A percentile compares a stretch with the other conserved stretches of the same genome.
Conservation (phyloP, 352 stramenopile genomes). For the Pythium diclinum region DNA sequence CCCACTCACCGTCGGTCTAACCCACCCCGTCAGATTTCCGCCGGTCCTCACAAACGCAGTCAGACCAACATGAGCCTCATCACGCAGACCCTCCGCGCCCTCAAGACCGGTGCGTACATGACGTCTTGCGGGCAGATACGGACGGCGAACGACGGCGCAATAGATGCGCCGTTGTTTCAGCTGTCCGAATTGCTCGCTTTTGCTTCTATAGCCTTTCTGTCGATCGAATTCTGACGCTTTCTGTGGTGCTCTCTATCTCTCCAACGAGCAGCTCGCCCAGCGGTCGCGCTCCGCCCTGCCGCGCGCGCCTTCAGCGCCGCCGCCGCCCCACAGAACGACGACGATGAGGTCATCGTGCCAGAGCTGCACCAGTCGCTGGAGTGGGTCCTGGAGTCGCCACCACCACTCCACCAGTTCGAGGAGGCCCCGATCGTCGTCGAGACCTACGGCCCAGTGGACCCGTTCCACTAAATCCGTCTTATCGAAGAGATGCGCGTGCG, state of each 20-base stretch:
- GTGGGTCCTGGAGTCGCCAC: slow-evolving; percentile 80
- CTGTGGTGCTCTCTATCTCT: neutral
- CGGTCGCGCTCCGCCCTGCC: slow-evolving; percentile 44
- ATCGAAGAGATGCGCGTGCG: slow-evolving; percentile 4
- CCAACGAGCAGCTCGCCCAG: slow-evolving; percentile 41
- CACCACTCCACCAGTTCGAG: slow-evolving; percentile 88
- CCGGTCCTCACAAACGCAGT: slow-evolving; percentile 27
- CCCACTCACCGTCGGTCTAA: slow-evolving; percentile 17
- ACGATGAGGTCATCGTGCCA: slow-evolving; percentile 79
- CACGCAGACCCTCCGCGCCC: slow-evolving; percentile 70
- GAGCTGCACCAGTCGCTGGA: slow-evolving; percentile 82
- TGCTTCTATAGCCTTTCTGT: neutral
- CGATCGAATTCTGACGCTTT: slow-evolving; percentile 16
- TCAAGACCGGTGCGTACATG: slow-evolving; percentile 67
- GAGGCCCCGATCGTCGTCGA: slow-evolving; percentile 87
- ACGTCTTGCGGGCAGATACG: neutral
- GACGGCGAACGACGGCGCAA: neutral
- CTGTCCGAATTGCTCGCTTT: neutral
- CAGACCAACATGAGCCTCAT: slow-evolving; percentile 70
- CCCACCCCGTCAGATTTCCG: slow-evolving; percentile 37
- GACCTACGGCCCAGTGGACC: slow-evolving; percentile 83
- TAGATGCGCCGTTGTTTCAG: neutral
- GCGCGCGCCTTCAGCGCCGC: slow-evolving; percentile 59
- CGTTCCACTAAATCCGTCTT: slow-evolving; percentile 56
- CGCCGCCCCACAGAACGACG: slow-evolving; percentile 43